Evolutionary conservation across 352 stramenopile species (phyloP).

Genomic region (Phytophthora hibernalis): DNA sequence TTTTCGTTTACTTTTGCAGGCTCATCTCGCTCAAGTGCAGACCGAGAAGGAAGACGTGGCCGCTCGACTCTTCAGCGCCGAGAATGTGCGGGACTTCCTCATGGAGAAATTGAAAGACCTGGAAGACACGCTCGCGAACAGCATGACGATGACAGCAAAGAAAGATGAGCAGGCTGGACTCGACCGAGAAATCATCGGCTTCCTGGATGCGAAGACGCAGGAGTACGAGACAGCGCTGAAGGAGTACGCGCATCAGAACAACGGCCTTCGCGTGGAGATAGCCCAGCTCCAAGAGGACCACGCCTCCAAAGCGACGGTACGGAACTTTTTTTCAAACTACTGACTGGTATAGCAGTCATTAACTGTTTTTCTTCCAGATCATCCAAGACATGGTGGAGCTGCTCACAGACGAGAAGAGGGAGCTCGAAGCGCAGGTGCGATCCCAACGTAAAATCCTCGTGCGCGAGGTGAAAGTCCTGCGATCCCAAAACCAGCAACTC

Average conservation of each 20-base stretch:
- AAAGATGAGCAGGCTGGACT: slow-evolving; percentile 73
- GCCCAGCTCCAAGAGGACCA: slow-evolving; percentile 62
- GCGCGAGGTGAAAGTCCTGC: slow-evolving; percentile 79
- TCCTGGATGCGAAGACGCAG: slow-evolving; percentile 79
- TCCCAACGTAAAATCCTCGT: slow-evolving; percentile 85
- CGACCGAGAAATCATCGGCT: slow-evolving; percentile 87
- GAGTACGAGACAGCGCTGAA: slow-evolving; percentile 74
- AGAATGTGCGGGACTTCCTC: slow-evolving; percentile 85
- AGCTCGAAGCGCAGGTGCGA: slow-evolving; percentile 73
- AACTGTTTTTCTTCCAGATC: slow-evolving; percentile 46
- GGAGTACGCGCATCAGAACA: slow-evolving; percentile 62
- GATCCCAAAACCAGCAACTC: slow-evolving; percentile 73
- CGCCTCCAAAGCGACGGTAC: slow-evolving; percentile 62
- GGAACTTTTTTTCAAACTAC: not conserved
- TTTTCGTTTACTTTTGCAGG: slow-evolving; percentile 30
- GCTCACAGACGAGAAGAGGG: slow-evolving; percentile 77
- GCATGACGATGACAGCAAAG: slow-evolving; percentile 60
- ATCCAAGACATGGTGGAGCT: slow-evolving; percentile 84
- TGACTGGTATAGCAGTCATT: not conserved
- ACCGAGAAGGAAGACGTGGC: slow-evolving; percentile 83
- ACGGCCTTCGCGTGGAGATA: slow-evolving; percentile 55
- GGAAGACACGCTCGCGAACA: slow-evolving; percentile 65
- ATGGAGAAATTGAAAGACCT: slow-evolving; percentile 87
- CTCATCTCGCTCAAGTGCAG: slow-evolving; percentile 67
- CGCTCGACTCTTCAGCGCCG: slow-evolving; percentile 69